Evolutionary conservation across 768 basidiomycete genomes (phyloP).

Genomic region (Lactarius tabidus): DNA sequence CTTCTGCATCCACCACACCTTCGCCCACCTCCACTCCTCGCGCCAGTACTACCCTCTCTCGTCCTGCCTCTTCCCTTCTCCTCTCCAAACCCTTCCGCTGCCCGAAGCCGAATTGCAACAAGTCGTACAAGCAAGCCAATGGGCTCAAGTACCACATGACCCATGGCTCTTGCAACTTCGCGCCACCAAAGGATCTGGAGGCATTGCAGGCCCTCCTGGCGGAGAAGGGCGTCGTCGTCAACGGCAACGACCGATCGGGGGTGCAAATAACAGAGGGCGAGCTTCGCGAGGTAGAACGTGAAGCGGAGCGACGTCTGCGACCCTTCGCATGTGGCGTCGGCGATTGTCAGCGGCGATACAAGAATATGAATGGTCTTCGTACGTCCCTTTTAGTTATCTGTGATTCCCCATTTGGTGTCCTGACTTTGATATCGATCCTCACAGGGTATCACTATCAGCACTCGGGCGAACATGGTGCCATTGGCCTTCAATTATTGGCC

Average conservation of each 20-base stretch:
- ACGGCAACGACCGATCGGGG: constrained; percentile 37
- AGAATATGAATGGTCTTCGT: constrained; percentile 97
- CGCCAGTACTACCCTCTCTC: constrained; percentile 46
- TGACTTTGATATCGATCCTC: constrained; percentile 3
- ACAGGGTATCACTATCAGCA: constrained; percentile 90
- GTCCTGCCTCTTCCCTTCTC: constrained; percentile 54
- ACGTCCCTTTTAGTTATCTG: constrained; percentile 23
- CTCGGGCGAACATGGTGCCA: constrained; percentile 89
- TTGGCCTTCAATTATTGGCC: constrained; percentile 81
- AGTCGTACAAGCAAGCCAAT: constrained; percentile 94
- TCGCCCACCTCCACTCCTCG: constrained; percentile 33
- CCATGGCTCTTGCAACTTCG: constrained; percentile 90
- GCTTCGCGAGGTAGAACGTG: constrained; percentile 68
- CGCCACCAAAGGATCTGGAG: constrained; percentile 81
- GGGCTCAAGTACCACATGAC: constrained; percentile 93
- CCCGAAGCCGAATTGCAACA: constrained; percentile 93
- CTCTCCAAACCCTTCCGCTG: constrained; percentile 87
- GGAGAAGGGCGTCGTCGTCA: constrained; percentile 35
- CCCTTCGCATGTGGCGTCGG: constrained; percentile 91
- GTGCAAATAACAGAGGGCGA: constrained; percentile 50
- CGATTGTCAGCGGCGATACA: constrained; percentile 83
- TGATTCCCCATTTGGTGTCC: constrained; percentile 17
- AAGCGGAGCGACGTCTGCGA: constrained; percentile 76
- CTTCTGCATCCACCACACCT: constrained; percentile 25
- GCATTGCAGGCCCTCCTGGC: constrained; percentile 70